Evolutionary conservation across 352 stramenopile genomes (phyloP).

Genomic region (Globisporangium lucens): DNA sequence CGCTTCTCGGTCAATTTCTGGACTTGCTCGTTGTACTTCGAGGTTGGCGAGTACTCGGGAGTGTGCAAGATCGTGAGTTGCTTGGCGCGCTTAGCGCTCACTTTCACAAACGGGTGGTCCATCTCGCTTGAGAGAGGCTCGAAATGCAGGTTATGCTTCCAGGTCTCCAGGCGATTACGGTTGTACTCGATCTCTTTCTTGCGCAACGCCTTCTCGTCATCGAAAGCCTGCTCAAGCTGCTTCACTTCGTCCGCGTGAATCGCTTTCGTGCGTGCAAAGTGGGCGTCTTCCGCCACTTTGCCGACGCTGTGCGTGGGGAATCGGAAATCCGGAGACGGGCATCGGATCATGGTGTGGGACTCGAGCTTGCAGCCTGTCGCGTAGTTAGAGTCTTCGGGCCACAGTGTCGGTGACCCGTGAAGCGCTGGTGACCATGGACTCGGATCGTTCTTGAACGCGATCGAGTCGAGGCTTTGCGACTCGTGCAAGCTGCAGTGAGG

Average conservation of each 20-base stretch:
- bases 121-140: constrained; percentile 40
- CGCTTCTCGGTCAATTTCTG: constrained; percentile 29
- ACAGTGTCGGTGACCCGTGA: constrained; percentile 47
- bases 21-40: constrained; percentile 34
- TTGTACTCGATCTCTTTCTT: constrained; percentile 33
- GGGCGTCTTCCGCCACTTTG: constrained; percentile 17
- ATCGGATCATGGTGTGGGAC: constrained; percentile 33
- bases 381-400: constrained; percentile 48
- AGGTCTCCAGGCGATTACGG: constrained; percentile 32
- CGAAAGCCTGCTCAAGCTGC: constrained; percentile 28
- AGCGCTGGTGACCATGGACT: constrained; percentile 33
- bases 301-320: constrained; percentile 30
- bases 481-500: constrained; percentile 27
- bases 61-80: constrained; percentile 49
- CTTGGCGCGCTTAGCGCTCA: constrained; percentile 32
- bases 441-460: constrained; percentile 26
- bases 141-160: constrained; percentile 44
- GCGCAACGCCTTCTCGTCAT: constrained; percentile 31
- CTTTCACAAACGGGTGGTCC: constrained; percentile 39
- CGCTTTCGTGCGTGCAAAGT: constrained; percentile 24
- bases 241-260: constrained; percentile 26
- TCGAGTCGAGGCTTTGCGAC: constrained; percentile 34
- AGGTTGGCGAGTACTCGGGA: constrained; percentile 37
- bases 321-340: constrained; percentile 40
- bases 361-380: constrained; percentile 29